Percentiles rank a stretch among this genome's conserved stretches.
Evolutionary conservation across 176 grass and related monocot species (phyloP).

Genomic region (Oryza nivara): DNA sequence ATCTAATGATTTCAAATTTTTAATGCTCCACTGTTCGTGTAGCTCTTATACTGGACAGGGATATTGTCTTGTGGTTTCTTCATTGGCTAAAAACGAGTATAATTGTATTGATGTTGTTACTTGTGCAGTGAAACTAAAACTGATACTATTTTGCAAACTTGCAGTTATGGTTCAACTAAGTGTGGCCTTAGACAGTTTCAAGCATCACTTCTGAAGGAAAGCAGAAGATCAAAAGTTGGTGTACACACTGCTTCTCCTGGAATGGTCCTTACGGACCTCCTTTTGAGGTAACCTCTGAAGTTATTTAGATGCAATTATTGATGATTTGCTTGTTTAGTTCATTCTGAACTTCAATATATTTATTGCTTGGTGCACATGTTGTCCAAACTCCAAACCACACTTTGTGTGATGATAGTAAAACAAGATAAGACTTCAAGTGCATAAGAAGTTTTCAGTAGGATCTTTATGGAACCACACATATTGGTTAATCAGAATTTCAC

Average conservation of each 20-base stretch:
- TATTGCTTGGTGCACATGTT: neutral
- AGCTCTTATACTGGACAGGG: slow-evolving; percentile 1
- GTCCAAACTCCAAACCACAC: slow-evolving; percentile 26
- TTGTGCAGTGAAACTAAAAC: slow-evolving; percentile 36
- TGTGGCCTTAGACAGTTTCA: slow-evolving; percentile 94
- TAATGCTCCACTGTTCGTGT: neutral
- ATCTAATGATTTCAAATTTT: neutral
- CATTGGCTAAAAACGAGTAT: slow-evolving; percentile 21
- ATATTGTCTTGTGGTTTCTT: neutral
- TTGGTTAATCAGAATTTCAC: neutral
- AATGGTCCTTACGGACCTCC: slow-evolving; percentile 97
- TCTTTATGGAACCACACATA: neutral
- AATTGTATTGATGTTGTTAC: slow-evolving; percentile 3
- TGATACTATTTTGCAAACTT: slow-evolving; percentile 32
- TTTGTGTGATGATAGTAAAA: neutral
- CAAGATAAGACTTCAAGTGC: neutral
- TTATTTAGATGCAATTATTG: slow-evolving; percentile 30
- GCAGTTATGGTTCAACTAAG: slow-evolving; percentile 97
- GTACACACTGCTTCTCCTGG: slow-evolving; percentile 97
- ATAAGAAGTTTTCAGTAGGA: neutral
- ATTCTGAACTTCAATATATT: slow-evolving; percentile 8
- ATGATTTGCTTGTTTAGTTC: slow-evolving; percentile 6
- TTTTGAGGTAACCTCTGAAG: slow-evolving; percentile 70
- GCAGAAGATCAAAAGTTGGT: slow-evolving; percentile 89
- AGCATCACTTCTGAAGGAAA: slow-evolving; percentile 90